Conservation (phyloP, 169 alveolate species). For the Babesia gibsoni region DNA sequence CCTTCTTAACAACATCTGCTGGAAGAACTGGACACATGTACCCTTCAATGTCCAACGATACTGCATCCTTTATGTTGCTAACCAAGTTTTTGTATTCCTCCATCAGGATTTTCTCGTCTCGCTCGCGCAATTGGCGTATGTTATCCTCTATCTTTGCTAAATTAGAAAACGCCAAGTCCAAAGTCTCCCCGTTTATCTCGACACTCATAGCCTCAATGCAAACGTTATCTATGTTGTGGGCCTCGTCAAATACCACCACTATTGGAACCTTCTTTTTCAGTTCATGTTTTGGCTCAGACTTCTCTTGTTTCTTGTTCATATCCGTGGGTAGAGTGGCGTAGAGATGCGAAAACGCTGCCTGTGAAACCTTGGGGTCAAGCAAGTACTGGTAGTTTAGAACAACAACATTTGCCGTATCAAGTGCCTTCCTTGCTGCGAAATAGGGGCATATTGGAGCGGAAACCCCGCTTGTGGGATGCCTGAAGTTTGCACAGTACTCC, state of each 20-base stretch:
- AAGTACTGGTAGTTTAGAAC: constrained; percentile 94
- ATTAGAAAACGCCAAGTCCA: constrained; percentile 85
- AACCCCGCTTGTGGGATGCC: constrained; percentile 67
- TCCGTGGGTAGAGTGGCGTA: constrained; percentile 35
- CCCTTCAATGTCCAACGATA: constrained; percentile 49
- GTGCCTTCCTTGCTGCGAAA: constrained; percentile 89
- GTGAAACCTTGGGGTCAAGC: constrained; percentile 94
- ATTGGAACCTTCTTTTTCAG: constrained; percentile 77
- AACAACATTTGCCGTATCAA: constrained; percentile 90
- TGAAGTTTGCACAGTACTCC: constrained; percentile 76
- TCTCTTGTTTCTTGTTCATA: constrained; percentile 16
- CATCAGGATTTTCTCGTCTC: constrained; percentile 32
- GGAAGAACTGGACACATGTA: constrained; percentile 81
- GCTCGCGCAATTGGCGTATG: constrained; percentile 65
- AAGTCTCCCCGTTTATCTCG: constrained; percentile 80
- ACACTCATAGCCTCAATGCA: constrained; percentile 96
- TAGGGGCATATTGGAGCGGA: constrained; percentile 88
- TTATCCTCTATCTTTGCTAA: constrained; percentile 67
- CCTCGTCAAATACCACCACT: constrained; percentile 94
- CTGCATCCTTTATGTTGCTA: constrained; percentile 22
- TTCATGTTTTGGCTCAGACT: constrained; percentile 44
- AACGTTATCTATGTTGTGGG: constrained; percentile 98
- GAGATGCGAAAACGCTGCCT: constrained; percentile 64
- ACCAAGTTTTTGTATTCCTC: constrained; percentile 50
- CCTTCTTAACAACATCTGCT: constrained; percentile 67